These are phyloP conservation scores for Neltuma alba DNA, from an alignment of 306 rosid genomes.

Conservation along the genomic window DNA sequence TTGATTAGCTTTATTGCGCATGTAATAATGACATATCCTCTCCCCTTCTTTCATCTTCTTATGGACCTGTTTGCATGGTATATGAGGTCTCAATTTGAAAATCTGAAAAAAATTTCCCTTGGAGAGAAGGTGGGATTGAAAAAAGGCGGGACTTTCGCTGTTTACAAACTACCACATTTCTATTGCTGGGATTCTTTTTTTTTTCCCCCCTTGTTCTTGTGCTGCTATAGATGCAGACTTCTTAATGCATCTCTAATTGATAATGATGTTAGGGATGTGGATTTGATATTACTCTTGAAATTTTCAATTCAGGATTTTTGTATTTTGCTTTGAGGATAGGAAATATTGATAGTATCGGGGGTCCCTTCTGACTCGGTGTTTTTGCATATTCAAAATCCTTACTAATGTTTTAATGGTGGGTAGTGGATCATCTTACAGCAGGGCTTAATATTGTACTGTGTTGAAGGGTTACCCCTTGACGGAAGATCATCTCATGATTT, in stretches of 20 bases:
- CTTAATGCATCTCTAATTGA: slow-evolving; percentile 15
- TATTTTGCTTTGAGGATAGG: slow-evolving; percentile 42
- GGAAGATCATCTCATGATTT: slow-evolving; percentile 58
- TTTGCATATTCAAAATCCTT: slow-evolving; percentile 47
- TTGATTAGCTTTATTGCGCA: slow-evolving; percentile 10
- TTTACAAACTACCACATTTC: slow-evolving; percentile 7
- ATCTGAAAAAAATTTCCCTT: neutral
- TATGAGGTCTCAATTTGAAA: slow-evolving; percentile 13
- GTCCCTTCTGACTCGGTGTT: slow-evolving; percentile 53
- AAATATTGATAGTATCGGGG: slow-evolving; percentile 52
- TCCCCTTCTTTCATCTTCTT: neutral
- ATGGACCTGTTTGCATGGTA: slow-evolving; percentile 13
- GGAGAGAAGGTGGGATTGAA: slow-evolving; percentile 20
- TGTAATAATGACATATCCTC: slow-evolving; percentile 29
- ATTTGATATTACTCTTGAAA: slow-evolving; percentile 24
- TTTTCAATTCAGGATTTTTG: slow-evolving; percentile 30
- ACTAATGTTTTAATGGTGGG: slow-evolving; percentile 62
- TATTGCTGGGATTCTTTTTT: neutral
- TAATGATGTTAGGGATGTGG: slow-evolving; percentile 27
- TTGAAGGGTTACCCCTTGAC: slow-evolving; percentile 70
- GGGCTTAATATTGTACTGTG: slow-evolving; percentile 63
- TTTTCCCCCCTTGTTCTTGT: neutral
- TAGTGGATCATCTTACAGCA: slow-evolving; percentile 68
- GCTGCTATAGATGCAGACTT: slow-evolving; percentile 24
- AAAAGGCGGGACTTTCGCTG: neutral